Base-by-base conservation (phyloP, 495 filamentous ascomycete genomes). In the Penicillium lividum region DNA sequence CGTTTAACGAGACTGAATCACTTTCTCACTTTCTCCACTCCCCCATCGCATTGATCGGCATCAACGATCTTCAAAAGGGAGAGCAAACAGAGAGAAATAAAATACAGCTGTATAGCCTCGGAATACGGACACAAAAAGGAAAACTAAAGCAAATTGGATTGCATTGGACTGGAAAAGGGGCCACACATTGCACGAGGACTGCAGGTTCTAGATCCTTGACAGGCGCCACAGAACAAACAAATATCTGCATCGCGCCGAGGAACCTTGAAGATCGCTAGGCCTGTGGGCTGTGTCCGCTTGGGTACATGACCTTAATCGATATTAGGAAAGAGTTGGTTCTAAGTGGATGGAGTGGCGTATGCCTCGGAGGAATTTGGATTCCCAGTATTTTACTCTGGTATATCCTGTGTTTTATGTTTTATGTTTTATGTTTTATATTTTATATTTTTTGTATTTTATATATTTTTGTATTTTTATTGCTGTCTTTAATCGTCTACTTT, bases 151-250 rank as follows among this genome's bases (percentile, higher is more conserved):
- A 47, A 47, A 47, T 25, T 27, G 18, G 5, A 46, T 25, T 22
- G 4, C n/a, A 10, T 29, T 27, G 45, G 42, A 15, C 15, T 16
- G 15, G 28, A 29, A 47, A 33, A 16, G 8, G 47, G 47, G 47
- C 27, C 25, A 50, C 15, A 16, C 45, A 25, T 27, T 40, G 31
- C 54, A 51, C 44, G 33, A 51, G 34, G 7, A 46, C 43, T 46
- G 43, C 43, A 46, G 16, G 25, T 46, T 22, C 25, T 46, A n/a
- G 43, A 28, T 46, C 43, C 25, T 25, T 10, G 45, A 27, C 45
- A 47, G 22, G 45, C 38, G 38, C 38, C 45, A 47, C 22, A 47
- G 22, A 29, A 0, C 58, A 55, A 55, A 55, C 46, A 55, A 44
- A 55, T 7, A 43, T 43, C 18, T 13, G 13, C 18, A 53, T 9